Evolutionary conservation across 2,329 filamentous ascomycete species (phyloP).

Genomic region (Colletotrichum sp.): DNA sequence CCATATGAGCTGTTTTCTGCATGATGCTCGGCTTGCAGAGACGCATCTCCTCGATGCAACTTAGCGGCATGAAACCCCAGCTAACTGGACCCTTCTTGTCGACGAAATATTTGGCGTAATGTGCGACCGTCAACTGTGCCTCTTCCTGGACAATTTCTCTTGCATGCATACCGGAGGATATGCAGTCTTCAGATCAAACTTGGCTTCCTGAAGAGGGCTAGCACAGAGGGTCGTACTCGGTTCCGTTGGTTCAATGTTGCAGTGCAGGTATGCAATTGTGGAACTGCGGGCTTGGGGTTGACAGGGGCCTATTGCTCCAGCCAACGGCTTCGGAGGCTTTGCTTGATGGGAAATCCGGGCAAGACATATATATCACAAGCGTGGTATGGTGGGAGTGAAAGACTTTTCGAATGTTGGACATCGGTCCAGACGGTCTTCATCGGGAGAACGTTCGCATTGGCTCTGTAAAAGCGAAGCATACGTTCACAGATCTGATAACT

Average conservation of each 20-base stretch:
- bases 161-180: not conserved
- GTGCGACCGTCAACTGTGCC: not conserved
- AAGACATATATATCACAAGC: too few species aligned
- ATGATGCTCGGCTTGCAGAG: fast-evolving
- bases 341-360: too few species aligned
- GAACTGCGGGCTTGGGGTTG: not conserved
- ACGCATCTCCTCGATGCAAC: fast-evolving
- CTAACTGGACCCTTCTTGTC: fast-evolving
- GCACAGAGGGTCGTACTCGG: not conserved
- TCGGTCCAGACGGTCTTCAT: too few species aligned
- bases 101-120: fast-evolving
- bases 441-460: too few species aligned
- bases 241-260: not conserved
- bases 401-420: too few species aligned
- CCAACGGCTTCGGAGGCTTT: too few species aligned
- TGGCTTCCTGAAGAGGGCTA: not conserved
- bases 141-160: not conserved
- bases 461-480: too few species aligned
- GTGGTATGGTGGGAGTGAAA: too few species aligned
- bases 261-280: fast-evolving
- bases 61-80: not conserved
- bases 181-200: fast-evolving
- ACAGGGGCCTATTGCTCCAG: fast-evolving
- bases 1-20: not conserved
- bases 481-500: too few species aligned